phyloP scores from a whole-genome alignment of 2,329 filamentous ascomycete genomes.

The Phoma herbarum region DNA sequence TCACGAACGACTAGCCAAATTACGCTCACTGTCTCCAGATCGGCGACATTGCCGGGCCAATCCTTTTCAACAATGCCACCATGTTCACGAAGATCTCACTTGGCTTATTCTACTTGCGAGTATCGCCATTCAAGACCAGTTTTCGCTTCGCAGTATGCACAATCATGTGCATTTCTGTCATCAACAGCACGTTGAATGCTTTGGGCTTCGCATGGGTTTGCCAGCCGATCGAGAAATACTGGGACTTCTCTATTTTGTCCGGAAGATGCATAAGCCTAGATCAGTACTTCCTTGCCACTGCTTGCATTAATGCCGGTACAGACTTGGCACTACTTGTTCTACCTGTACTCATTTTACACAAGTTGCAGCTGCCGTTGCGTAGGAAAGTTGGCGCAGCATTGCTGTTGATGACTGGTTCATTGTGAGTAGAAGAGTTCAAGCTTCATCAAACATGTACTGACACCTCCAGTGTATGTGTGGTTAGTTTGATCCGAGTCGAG shows the following conservation, averaged over 20 bases:
- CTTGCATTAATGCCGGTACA: slow-evolving; percentile 27
- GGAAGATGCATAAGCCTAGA: slow-evolving; percentile 26
- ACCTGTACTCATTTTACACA: slow-evolving; percentile 31
- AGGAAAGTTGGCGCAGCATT: slow-evolving; percentile 29
- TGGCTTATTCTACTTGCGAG: slow-evolving; percentile 26
- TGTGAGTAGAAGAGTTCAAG: slow-evolving; percentile 18
- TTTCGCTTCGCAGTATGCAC: slow-evolving; percentile 20
- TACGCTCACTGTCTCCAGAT: slow-evolving; percentile 10
- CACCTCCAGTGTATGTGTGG: slow-evolving; percentile 22
- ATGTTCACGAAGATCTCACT: slow-evolving; percentile 28
- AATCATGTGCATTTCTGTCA: slow-evolving; percentile 23
- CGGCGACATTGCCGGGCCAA: slow-evolving; percentile 28
- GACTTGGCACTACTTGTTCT: slow-evolving; percentile 28
- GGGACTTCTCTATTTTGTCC: slow-evolving; percentile 25
- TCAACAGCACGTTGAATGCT: slow-evolving; percentile 24
- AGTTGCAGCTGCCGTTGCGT: slow-evolving; percentile 24
- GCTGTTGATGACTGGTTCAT: slow-evolving; percentile 29
- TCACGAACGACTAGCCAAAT: neutral
- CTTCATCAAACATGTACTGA: neutral
- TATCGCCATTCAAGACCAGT: slow-evolving; percentile 18
- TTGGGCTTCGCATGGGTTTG: slow-evolving; percentile 31
- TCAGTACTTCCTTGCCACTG: slow-evolving; percentile 24
- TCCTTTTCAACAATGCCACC: slow-evolving; percentile 27
- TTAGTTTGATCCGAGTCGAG: slow-evolving; percentile 28
- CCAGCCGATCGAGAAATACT: slow-evolving; percentile 28